Percentiles rank a stretch among this genome's conserved stretches.
These are phyloP conservation scores for Clavispora carvajalis DNA, from an alignment of 805 yeast species.

Conservation along the genomic window DNA sequence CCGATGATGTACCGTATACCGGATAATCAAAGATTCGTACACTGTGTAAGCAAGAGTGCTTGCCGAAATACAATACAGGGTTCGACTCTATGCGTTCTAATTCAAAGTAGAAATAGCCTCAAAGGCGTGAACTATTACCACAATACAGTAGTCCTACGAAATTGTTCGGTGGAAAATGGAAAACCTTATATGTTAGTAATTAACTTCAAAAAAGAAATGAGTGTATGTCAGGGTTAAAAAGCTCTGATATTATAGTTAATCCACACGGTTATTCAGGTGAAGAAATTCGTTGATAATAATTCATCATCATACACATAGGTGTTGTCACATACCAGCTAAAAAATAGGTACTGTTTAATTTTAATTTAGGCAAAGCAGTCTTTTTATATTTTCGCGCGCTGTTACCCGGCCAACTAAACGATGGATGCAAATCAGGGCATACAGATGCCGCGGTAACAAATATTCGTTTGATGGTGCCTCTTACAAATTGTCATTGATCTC, in stretches of 20 bases:
- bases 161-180: background rate
- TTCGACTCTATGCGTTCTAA: too few relatives aligned
- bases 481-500: too few relatives aligned
- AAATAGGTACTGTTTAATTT: background rate
- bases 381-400: constrained; percentile 10
- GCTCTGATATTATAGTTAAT: constrained; percentile 54
- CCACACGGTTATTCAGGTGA: constrained; percentile 63
- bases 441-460: background rate
- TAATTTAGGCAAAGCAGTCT: constrained; percentile 8
- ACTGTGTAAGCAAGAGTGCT: too few relatives aligned
- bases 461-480: too few relatives aligned
- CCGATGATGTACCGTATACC: background rate
- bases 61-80: too few relatives aligned
- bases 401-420: constrained; percentile 12
- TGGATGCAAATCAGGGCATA: constrained; percentile 1
- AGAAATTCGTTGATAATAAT: constrained; percentile 50
- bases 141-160: background rate
- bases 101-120: too few relatives aligned
- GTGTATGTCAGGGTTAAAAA: constrained; percentile 58
- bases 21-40: background rate
- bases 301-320: constrained; percentile 14
- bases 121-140: background rate
- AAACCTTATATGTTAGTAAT: constrained; percentile 7
- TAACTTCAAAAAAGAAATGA: background rate
- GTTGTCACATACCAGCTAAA: constrained; percentile 13